phyloP scores from a whole-genome alignment of 345 rosid species.

The Aquilaria sinensis region DNA sequence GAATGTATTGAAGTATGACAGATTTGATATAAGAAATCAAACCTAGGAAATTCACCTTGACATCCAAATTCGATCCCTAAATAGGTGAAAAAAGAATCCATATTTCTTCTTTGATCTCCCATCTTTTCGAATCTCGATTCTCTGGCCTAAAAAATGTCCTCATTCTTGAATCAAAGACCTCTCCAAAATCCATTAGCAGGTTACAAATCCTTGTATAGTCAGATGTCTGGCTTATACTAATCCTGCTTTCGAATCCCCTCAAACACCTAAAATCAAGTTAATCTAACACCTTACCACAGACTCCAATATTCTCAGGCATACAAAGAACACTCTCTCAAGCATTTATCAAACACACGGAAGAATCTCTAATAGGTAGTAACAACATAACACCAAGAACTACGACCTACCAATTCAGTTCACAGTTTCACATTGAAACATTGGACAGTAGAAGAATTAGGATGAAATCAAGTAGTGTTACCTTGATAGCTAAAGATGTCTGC shows the following conservation, averaged over 20 bases:
- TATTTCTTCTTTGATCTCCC: too few species aligned
- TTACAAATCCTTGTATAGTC: constrained; percentile 69
- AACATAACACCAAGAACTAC: background rate
- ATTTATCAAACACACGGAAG: constrained; percentile 32
- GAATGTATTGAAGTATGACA: too few species aligned
- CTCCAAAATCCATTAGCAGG: too few species aligned
- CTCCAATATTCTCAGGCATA: background rate
- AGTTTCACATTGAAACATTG: background rate
- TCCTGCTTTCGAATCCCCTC: constrained; percentile 68
- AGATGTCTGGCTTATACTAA: constrained; percentile 79
- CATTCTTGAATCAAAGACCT: too few species aligned
- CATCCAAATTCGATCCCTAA: too few species aligned
- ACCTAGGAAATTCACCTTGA: too few species aligned
- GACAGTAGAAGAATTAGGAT: background rate
- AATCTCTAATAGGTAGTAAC: background rate
- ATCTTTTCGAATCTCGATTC: too few species aligned
- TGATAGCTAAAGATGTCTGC: constrained; percentile 59
- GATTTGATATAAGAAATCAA: too few species aligned
- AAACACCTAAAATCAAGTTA: constrained; percentile 48
- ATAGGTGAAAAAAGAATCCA: too few species aligned
- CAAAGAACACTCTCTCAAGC: constrained; percentile 13
- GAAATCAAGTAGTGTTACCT: constrained; percentile 28
- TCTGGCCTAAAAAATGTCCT: too few species aligned
- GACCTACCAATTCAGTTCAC: background rate
- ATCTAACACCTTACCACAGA: background rate